Evolutionary conservation across 208 protist genomes (phyloP), one percentile per base, ranked within the genome.

Genomic region (Tritrichomonas foetus): DNA sequence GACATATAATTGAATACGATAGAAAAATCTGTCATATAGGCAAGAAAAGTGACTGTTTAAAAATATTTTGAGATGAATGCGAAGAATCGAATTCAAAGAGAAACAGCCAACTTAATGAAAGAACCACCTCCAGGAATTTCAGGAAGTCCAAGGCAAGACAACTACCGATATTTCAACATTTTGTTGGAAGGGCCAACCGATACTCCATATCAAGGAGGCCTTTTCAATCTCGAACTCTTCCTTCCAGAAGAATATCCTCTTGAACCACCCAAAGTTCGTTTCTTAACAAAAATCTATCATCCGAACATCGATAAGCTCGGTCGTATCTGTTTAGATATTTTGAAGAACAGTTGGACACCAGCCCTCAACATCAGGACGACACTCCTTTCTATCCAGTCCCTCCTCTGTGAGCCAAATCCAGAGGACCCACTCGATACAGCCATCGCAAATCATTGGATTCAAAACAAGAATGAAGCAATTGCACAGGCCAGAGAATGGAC

Each of bases 161-260:
- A 94, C n/a, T 50, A 94, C 25, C 9, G 94, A n/a, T 93, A 94
- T 80, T 93, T 94, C 33, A 47, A 94, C 44, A 41, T 44, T 75
- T 27, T 66, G 27, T 33, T 94, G 22, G 55, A 94, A 74, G 94
- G 94, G 3, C 94, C 94, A 41, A 14, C 33, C 47, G 94, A 82
- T 66, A 93, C 92, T n/a, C 92, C 61, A 64, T 94, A 61, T 57
- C n/a, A 94, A 96, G 96, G 95, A 25, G 97, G 97, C 27, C 75
- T 97, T 41, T 98, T 98, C 93, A 94, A 97, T 50, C 95, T 98
- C 20, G 97, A 98, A 93, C 92, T 98, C 3, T 98, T 98, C 94
- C 95, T 98, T 33, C 96, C 97, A n/a, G 97, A 97, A 47, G 96
- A 98, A 25, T 98, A 98, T 95, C 97, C 97, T 44, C 97, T 98